Percentiles rank a stretch among this genome's conserved stretches.
Conservation (phyloP, 768 basidiomycete genomes). For the Exsudoporus frostii region DNA sequence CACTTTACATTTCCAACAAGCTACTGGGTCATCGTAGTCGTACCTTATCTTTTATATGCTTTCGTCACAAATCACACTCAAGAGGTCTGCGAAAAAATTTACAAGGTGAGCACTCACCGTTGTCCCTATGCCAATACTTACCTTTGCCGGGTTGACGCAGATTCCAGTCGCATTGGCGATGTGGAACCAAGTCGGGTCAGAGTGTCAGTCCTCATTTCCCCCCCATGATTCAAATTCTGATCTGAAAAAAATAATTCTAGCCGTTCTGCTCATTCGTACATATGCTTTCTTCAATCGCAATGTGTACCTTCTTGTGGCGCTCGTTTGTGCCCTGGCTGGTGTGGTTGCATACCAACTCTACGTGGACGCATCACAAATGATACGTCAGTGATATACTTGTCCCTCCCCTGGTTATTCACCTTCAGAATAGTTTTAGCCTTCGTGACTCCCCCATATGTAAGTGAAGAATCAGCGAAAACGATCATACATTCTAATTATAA, state of each 20-base stretch:
- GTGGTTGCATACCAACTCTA: slow-evolving; percentile 81
- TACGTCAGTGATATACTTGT: slow-evolving; percentile 44
- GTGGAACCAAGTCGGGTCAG: slow-evolving; percentile 86
- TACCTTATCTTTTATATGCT: slow-evolving; percentile 74
- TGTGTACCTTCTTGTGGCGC: slow-evolving; percentile 57
- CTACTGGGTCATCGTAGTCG: slow-evolving; percentile 80
- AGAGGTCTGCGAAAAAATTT: slow-evolving; percentile 67
- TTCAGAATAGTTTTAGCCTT: slow-evolving; percentile 55
- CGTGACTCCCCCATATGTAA: slow-evolving; percentile 58
- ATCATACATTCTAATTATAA: background rate
- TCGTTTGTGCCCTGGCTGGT: slow-evolving; percentile 64
- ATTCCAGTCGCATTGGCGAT: slow-evolving; percentile 78
- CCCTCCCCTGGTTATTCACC: slow-evolving; percentile 8
- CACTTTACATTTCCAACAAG: slow-evolving; percentile 34
- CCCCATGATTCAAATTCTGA: background rate
- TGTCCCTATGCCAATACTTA: background rate
- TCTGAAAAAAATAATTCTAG: slow-evolving; percentile 33
- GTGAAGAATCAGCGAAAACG: slow-evolving; percentile 16
- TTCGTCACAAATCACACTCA: slow-evolving; percentile 68
- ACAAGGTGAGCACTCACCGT: slow-evolving; percentile 44
- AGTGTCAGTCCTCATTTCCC: slow-evolving; percentile 44
- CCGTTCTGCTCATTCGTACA: slow-evolving; percentile 77
- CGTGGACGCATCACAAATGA: slow-evolving; percentile 76
- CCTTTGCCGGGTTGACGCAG: slow-evolving; percentile 34
- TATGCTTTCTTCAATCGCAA: slow-evolving; percentile 87